Evolutionary conservation across 805 yeast species (phyloP).

Genomic region (Pichia occidentalis): DNA sequence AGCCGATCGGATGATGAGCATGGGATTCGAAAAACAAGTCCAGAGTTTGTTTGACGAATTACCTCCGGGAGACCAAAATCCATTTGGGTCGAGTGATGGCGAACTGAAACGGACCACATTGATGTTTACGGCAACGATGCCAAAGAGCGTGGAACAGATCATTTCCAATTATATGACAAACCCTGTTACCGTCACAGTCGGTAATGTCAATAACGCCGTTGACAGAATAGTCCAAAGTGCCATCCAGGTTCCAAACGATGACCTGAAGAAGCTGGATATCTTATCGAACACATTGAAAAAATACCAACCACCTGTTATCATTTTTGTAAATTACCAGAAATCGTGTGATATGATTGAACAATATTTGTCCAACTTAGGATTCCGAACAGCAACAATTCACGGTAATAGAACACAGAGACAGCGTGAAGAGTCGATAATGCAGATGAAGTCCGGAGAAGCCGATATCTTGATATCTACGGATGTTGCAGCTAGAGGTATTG

Average conservation of each 20-base stretch:
- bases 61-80: conserved; percentile 40
- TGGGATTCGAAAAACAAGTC: conserved; percentile 86
- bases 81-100: conserved; percentile 28
- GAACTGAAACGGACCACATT: conserved; percentile 51
- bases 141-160: conserved; percentile 61
- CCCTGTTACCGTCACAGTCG: conserved; percentile 64
- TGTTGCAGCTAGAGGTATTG: conserved; percentile 94
- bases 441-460: conserved; percentile 48
- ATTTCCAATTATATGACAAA: conserved; percentile 53
- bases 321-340: conserved; percentile 74
- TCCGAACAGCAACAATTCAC: conserved; percentile 59
- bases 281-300: conserved; percentile 34
- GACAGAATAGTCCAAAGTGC: conserved; percentile 68
- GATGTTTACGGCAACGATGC: conserved; percentile 95
- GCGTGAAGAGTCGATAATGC: conserved; percentile 68
- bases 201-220: conserved; percentile 57
- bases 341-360: conserved; percentile 62
- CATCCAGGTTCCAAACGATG: conserved; percentile 41
- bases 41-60: conserved; percentile 49
- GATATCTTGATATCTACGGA: conserved; percentile 84
- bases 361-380: conserved; percentile 41
- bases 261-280: conserved; percentile 38
- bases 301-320: conserved; percentile 62
- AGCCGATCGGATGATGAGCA: conserved; percentile 91
- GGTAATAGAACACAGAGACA: conserved; percentile 83